These are phyloP conservation scores for Talaromyces sp. DNA, from an alignment of 2,329 filamentous ascomycete species.

Conservation along the genomic window DNA sequence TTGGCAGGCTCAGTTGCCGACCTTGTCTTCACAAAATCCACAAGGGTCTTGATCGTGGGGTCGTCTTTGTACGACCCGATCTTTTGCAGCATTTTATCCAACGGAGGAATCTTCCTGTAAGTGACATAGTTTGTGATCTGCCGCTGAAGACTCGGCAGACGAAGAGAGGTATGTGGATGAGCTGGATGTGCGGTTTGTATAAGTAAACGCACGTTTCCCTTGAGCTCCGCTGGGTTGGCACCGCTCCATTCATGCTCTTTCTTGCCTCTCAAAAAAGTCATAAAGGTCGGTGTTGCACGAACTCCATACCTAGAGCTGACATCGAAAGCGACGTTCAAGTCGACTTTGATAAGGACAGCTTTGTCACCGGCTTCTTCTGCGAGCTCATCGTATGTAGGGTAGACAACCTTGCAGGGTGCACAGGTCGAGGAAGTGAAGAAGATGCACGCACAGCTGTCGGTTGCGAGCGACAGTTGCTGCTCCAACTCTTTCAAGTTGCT, in stretches of 20 bases:
- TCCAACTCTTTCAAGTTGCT: constrained; percentile 57
- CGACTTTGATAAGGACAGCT: constrained; percentile 73
- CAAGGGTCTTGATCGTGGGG: constrained; percentile 57
- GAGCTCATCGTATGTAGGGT: constrained; percentile 74
- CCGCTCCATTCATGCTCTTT: constrained; percentile 77
- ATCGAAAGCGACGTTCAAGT: constrained; percentile 62
- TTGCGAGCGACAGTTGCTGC: constrained; percentile 52
- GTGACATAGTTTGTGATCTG: constrained; percentile 61
- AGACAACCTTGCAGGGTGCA: constrained; percentile 74
- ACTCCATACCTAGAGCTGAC: constrained; percentile 62
- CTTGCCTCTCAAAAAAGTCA: constrained; percentile 71
- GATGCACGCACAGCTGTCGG: constrained; percentile 66
- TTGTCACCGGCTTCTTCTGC: constrained; percentile 65
- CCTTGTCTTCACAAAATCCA: constrained; percentile 64
- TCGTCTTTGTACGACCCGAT: constrained; percentile 60
- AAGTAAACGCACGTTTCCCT: constrained; percentile 66
- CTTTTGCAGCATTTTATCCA: constrained; percentile 75
- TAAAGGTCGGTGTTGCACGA: constrained; percentile 77
- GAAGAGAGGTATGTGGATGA: constrained; percentile 69
- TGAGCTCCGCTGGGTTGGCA: constrained; percentile 62
- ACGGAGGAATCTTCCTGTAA: constrained; percentile 72
- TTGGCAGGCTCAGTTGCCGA: constrained; percentile 55
- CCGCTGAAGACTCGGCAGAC: constrained; percentile 63
- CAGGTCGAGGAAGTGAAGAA: constrained; percentile 93
- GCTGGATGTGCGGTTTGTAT: constrained; percentile 67